Evolutionary conservation across 768 basidiomycete genomes (phyloP).

Genomic region (Crucibulum laeve): DNA sequence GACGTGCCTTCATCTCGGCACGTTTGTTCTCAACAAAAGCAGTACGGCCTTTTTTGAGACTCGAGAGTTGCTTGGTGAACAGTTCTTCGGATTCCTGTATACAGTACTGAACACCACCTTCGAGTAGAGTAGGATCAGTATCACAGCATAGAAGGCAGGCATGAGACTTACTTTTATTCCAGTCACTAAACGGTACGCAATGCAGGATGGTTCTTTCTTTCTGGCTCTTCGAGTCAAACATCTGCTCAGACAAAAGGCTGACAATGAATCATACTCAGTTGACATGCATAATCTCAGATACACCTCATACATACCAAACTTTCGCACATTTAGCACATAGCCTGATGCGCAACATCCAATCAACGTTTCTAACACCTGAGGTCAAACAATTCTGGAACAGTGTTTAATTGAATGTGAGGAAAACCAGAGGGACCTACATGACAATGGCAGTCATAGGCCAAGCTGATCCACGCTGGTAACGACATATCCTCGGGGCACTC

Average conservation of each 20-base stretch:
- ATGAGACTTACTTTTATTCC: conserved; percentile 8
- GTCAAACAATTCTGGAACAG: conserved; percentile 15
- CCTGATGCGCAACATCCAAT: conserved; percentile 20
- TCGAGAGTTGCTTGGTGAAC: not conserved
- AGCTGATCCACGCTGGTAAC: not conserved
- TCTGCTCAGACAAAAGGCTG: conserved; percentile 11
- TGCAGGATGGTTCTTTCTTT: conserved; percentile 10
- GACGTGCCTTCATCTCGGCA: not conserved
- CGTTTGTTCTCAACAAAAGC: not conserved
- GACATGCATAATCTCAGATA: not conserved
- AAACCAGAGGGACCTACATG: not conserved
- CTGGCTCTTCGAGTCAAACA: conserved; percentile 8
- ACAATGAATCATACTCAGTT: not conserved
- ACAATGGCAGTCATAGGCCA: not conserved
- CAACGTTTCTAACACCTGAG: conserved; percentile 13
- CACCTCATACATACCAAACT: conserved; percentile 9
- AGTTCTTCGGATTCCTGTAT: not conserved
- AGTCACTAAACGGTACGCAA: not conserved
- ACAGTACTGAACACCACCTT: conserved; percentile 4
- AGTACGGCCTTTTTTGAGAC: not conserved
- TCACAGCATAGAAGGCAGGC: not conserved
- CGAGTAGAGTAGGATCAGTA: not conserved
- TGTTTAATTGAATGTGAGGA: not conserved
- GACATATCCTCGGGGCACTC: not conserved
- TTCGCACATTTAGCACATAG: conserved; percentile 20